phyloP scores from a whole-genome alignment of 345 rosid genomes.

The Theobroma cacao region DNA sequence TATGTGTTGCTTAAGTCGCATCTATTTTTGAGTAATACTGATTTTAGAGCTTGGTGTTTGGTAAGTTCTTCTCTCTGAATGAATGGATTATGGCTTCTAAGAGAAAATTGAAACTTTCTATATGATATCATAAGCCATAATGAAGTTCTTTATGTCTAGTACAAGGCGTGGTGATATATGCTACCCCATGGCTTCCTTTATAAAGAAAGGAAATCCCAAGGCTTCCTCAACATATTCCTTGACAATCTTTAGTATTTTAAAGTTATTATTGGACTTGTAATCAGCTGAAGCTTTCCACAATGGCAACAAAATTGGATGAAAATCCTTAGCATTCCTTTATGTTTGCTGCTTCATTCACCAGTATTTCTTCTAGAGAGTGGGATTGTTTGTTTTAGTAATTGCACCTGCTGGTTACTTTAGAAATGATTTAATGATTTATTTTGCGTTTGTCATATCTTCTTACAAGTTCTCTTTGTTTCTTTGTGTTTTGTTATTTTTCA shows the following conservation, averaged over 20 bases:
- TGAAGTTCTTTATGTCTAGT: background rate
- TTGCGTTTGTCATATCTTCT: background rate
- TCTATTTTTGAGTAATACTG: background rate
- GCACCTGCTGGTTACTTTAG: background rate
- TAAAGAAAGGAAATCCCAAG: background rate
- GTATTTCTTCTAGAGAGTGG: background rate
- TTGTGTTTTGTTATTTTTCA: background rate
- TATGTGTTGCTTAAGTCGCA: background rate
- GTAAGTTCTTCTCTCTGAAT: background rate
- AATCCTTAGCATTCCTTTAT: background rate
- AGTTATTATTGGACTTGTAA: background rate
- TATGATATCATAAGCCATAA: background rate
- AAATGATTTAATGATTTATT: background rate
- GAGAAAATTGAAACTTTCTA: background rate
- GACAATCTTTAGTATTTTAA: background rate
- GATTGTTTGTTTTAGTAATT: background rate
- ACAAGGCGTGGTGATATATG: background rate
- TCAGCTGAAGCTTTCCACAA: background rate
- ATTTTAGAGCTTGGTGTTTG: background rate
- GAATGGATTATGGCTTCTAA: background rate
- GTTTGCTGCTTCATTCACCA: background rate
- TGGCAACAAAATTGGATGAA: background rate
- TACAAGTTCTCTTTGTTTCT: background rate
- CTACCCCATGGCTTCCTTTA: background rate
- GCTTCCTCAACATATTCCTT: background rate